These are phyloP conservation scores for Dryas octopetala DNA, from an alignment of 306 rosid species.

Conservation along the genomic window DNA sequence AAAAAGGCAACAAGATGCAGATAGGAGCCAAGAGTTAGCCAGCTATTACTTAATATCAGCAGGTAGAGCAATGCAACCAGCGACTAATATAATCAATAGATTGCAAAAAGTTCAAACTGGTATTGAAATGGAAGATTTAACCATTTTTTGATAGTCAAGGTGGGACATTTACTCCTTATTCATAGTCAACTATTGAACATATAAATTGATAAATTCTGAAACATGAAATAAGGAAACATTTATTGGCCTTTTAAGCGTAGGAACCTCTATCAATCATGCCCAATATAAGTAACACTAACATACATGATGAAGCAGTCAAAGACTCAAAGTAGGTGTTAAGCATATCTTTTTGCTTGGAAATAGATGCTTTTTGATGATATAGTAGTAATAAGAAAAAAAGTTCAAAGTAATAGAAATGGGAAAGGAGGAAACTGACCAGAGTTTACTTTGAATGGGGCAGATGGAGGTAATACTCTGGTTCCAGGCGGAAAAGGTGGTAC, in stretches of 20 bases:
- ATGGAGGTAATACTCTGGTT: constrained; percentile 41
- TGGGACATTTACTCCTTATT: not conserved
- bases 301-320: not conserved
- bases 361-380: not conserved
- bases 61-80: not conserved
- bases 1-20: constrained; percentile 22
- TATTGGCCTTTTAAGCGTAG: not conserved
- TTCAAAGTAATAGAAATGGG: not conserved
- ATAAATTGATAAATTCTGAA: no score
- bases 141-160: not conserved
- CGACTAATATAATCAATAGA: constrained; percentile 3
- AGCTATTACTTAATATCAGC: constrained; percentile 8
- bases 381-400: not conserved
- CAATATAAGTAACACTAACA: not conserved
- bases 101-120: not conserved
- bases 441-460: constrained; percentile 35
- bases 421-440: constrained; percentile 36
- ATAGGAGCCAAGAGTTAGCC: constrained; percentile 1
- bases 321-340: not conserved
- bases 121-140: not conserved
- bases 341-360: not conserved
- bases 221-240: not conserved
- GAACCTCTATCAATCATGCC: not conserved
- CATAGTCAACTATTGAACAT: not conserved
- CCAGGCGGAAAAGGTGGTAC: constrained; percentile 38